Evolutionary conservation across 1,139 yeast species (phyloP), one percentile per base, ranked within the genome.

Genomic region (Yamadazyma kanchanaburiensis): DNA sequence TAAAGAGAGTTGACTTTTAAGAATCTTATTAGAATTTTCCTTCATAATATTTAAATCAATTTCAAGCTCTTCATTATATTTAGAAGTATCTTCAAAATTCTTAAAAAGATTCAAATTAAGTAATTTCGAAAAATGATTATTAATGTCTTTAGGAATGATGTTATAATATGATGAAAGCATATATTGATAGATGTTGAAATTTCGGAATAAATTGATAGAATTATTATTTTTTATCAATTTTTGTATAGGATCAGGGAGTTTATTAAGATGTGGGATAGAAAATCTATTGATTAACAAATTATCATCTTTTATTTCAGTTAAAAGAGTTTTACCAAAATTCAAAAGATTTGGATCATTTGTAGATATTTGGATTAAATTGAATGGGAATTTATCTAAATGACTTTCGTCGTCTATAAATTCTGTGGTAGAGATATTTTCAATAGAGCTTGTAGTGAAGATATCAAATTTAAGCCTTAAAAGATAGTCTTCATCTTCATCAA

Each of bases 101-200:
- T 67, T 67, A 32, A 64, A 49, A 31, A 68, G 51, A 42, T 68
- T 65, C 27, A 67, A 46, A 16, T 55, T 59, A 16, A 68, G 43
- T 15, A 68, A 44, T 12, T 57, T 54, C 9, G 62, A 45, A 41
- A 58, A 68, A 45, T 68, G 74, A 35, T 65, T 67, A 35, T 64
- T 60, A 12, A 54, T 38, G 8, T 50, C 51, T 10, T 37, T 35
- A 1, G 73, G 73, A 4, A 58, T 49, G 18, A 50, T 42, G 34
- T 68, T 68, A 31, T 48, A 57, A 42, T 68, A 68, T 37, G 72
- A 68, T 8, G 71, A 64, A 26, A 58, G 43, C 60, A 63, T 60
- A 45, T 68, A 68, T 38, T 60, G 64, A 40, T 55, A 64, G 21
- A 64, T 47, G 26, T 54, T 49, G 34, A 65, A 52, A 23, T 55